Conservation (phyloP, 2,329 filamentous ascomycete species). For the Fusarium sulawesiense region DNA sequence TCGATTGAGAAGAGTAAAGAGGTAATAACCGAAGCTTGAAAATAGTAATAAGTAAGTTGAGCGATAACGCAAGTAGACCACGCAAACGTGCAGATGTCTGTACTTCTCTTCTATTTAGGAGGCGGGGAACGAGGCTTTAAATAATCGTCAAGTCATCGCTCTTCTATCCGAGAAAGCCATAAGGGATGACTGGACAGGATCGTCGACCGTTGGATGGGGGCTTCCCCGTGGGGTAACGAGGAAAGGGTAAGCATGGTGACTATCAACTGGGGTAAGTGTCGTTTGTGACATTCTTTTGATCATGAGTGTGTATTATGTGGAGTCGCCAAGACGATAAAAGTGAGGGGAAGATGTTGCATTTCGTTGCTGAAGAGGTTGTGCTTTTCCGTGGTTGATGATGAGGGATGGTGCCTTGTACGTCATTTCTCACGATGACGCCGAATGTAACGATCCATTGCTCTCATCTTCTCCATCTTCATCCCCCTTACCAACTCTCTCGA, state of each 20-base stretch:
- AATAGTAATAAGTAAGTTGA: too few species aligned
- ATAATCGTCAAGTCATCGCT: neutral
- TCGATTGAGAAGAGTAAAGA: slow-evolving; percentile 19
- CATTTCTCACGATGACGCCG: neutral
- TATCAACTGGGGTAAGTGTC: slow-evolving; percentile 7
- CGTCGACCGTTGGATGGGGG: slow-evolving; percentile 3
- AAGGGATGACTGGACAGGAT: slow-evolving; percentile 5
- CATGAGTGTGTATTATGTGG: slow-evolving; percentile 32
- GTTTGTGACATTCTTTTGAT: slow-evolving; percentile 12
- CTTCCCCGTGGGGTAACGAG: slow-evolving; percentile 39
- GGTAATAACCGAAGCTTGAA: neutral
- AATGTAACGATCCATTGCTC: neutral
- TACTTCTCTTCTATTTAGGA: too few species aligned
- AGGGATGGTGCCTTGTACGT: neutral
- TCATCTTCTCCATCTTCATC: too few species aligned
- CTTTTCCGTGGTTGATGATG: slow-evolving; percentile 4
- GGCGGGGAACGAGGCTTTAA: slow-evolving; percentile 23
- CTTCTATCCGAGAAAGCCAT: neutral
- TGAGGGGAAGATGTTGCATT: slow-evolving; percentile 10
- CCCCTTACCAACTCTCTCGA: too few species aligned
- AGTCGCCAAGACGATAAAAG: slow-evolving; percentile 24
- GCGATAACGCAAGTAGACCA: too few species aligned
- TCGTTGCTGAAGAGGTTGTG: neutral
- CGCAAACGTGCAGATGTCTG: too few species aligned
- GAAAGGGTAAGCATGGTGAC: slow-evolving; percentile 10